Evolutionary conservation across 2,329 filamentous ascomycete genomes (phyloP), one percentile per base, ranked within the genome.

Genomic region (Monilinia aucupariae): DNA sequence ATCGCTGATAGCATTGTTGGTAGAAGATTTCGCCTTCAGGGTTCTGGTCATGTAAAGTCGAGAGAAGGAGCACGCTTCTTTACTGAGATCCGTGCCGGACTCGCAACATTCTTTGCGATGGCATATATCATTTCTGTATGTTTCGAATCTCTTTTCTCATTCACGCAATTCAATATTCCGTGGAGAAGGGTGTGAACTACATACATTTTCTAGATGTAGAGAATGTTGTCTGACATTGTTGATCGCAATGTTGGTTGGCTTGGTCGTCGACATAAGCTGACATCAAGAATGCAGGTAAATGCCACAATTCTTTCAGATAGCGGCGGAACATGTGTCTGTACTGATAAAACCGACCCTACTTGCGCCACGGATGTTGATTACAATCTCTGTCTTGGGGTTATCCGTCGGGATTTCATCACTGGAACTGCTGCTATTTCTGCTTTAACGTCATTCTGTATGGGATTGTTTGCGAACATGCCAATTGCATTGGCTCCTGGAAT

Each of bases 361-460:
- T 72, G 70, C 39, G 17, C 50, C 12, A 65, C 52, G 7, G 66
- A 80, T 63, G 65, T 70, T 50, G 76, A 77, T 22, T 61, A 61
- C 2, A 47, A 32, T 34, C 48, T 54, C 6, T 61, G 89, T 73
- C 76, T 78, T 45, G 75, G 78, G 68, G 76, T 78, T 54, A 79
- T 67, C 75, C 80, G 70, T n/a, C 68, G 90, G 41, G 91, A 96
- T 73, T 78, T 92, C 50, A 88, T 96, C 62, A 96, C 91, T 7
- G 91, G 88, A 20, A 96, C 91, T 7, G 90, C 91, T 49, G 91
- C 91, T 60, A 92, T 94, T 68, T 82, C 90, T 17, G 88, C 90
- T 34, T 77, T 96, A 55, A 84, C 88, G 2, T 87, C 85, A n/a
- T 92, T 96, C 75, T 87, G 81, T 75, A 92, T 96, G 88, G 91